Evolutionary conservation across 305 asterid genomes (phyloP).

Genomic region (Euphrasia arctica): DNA sequence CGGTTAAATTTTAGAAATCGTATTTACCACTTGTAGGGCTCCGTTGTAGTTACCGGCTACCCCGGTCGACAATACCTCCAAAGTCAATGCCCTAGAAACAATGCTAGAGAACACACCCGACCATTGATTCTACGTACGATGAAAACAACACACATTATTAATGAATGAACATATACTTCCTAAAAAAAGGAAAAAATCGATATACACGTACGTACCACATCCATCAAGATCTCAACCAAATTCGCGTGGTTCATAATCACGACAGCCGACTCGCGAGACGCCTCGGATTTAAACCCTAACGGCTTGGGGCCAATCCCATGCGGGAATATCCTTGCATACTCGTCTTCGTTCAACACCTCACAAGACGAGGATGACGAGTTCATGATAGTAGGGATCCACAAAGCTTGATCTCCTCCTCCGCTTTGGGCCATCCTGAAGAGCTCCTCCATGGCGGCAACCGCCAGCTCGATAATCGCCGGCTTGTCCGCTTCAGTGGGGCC

Average conservation of each 20-base stretch:
- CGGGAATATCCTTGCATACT: constrained; percentile 55
- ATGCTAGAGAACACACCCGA: constrained; percentile 42
- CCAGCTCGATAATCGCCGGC: constrained; percentile 66
- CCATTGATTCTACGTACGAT: constrained; percentile 39
- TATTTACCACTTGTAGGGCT: constrained; percentile 50
- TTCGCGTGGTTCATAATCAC: constrained; percentile 63
- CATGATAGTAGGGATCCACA: constrained; percentile 42
- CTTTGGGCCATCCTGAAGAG: constrained; percentile 50
- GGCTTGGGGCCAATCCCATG: constrained; percentile 64
- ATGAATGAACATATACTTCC: neutral
- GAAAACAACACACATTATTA: neutral
- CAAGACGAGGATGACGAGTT: constrained; percentile 10
- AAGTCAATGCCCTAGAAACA: constrained; percentile 39
- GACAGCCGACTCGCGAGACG: constrained; percentile 61
- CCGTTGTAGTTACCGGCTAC: constrained; percentile 56
- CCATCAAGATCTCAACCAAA: constrained; percentile 62
- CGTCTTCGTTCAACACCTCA: constrained; percentile 50
- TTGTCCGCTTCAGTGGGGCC: constrained; percentile 58
- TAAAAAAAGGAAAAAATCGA: neutral
- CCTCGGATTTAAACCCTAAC: constrained; percentile 53
- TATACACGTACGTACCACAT: constrained; percentile 30
- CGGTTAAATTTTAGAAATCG: too few relatives aligned
- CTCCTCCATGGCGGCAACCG: constrained; percentile 80
- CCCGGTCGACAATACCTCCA: constrained; percentile 54
- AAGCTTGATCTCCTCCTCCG: constrained; percentile 40